Base-by-base conservation (phyloP, 2,329 filamentous ascomycete species). In the Penicillium oxalicum region DNA sequence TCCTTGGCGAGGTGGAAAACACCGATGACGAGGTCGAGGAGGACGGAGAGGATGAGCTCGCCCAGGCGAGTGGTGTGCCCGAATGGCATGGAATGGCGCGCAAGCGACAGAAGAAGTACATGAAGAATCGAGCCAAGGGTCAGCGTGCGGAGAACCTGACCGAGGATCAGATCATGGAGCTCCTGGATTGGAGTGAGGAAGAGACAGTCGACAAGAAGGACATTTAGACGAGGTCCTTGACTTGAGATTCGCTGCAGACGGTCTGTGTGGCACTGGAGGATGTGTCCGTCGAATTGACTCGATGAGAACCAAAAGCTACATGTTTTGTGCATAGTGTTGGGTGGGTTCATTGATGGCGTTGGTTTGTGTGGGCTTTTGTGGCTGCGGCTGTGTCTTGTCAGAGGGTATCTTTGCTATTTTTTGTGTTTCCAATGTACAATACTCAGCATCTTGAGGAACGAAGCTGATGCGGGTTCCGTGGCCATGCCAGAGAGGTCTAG, bases 131-230 rank as follows among this genome's bases (percentile, higher is more conserved):
- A 61, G 67, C 87, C 52, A 82, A 83, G 56, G 84, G 87, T 53
- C 74, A 80, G 70, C 68, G 70, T 56, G 76, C 81, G 59, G 82
- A 84, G 58, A 80, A 84, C 50, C 77, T 87, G 56, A 81, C 85
- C 51, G 84, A 88, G 66, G 85, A 86, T 70, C 85, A 90, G 65
- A 85, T 91, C 58, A 79, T 82, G 63, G 83, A 90, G 68, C 81
- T 85, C 60, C 67, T 90, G 65, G 76, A 80, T 52, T 68, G 58
- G 77, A 82, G 62, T 77, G 64, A 70, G 8, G 57, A 57, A 3
- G 63, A 65, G 46, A 56, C 45, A 32, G 63, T 58, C 40, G 61
- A 61, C 55, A 63, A 61, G 56, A 38, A 49, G 29, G 46, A 43
- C 18, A 45, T 41, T 44, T 40, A 27, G n/a, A 44, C 32, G 12